A percentile compares a stretch with the other conserved stretches of the same genome.
phyloP scores from a whole-genome alignment of 768 basidiomycete species.

The Rhizopogon vinicolor region DNA sequence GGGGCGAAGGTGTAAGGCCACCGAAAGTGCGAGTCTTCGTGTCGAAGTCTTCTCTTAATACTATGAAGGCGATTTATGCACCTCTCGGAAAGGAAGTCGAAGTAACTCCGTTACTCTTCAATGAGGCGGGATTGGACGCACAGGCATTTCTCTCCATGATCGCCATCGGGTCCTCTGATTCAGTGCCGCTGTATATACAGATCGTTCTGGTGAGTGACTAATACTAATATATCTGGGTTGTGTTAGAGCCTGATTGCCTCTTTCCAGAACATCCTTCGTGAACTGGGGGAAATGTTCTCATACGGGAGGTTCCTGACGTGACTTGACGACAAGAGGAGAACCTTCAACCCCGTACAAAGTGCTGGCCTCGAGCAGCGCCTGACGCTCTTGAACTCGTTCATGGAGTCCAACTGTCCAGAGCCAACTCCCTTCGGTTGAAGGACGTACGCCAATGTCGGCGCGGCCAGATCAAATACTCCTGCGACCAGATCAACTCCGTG shows the following conservation, averaged over 20 bases:
- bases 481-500: not conserved
- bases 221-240: not conserved
- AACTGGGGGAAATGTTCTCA: conserved; percentile 48
- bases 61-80: conserved; percentile 44
- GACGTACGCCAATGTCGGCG: not conserved
- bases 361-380: conserved; percentile 52
- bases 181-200: conserved; percentile 59
- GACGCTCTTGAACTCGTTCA: conserved; percentile 47
- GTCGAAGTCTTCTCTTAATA: conserved; percentile 46
- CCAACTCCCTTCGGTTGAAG: not conserved
- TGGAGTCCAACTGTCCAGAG: conserved; percentile 20
- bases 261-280: conserved; percentile 46
- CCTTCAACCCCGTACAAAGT: conserved; percentile 48
- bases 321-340: conserved; percentile 36
- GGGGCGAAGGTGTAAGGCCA: conserved; percentile 2
- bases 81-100: conserved; percentile 38
- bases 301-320: conserved; percentile 37
- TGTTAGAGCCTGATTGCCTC: not conserved
- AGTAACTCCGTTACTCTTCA: conserved; percentile 46
- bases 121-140: conserved; percentile 52
- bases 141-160: conserved; percentile 61
- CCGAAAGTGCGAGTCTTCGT: conserved; percentile 39
- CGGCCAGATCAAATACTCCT: not conserved
- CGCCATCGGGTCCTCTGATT: conserved; percentile 50
- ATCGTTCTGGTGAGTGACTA: conserved; percentile 42